Percentiles rank a stretch among this genome's conserved stretches.
phyloP scores from a whole-genome alignment of 1,284 basidiomycete species.

The Rhizoctonia solani region DNA sequence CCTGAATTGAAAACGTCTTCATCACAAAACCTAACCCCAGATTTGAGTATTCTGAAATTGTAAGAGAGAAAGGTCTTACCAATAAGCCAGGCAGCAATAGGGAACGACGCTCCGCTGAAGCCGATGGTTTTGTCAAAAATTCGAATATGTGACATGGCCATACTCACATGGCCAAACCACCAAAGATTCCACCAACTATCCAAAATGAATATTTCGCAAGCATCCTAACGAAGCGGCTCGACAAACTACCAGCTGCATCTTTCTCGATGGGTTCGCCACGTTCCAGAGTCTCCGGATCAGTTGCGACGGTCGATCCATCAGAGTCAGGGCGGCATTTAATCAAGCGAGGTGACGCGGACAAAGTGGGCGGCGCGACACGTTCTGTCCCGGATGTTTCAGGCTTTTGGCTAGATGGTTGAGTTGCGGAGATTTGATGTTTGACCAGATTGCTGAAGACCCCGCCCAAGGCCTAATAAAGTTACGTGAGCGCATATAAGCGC shows the following conservation, averaged over 20 bases:
- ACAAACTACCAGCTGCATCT: neutral
- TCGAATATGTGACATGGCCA: neutral
- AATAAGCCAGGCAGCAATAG: constrained; percentile 45
- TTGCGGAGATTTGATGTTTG: neutral
- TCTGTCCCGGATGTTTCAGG: too few relatives aligned
- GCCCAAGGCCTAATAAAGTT: neutral
- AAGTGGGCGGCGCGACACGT: too few relatives aligned
- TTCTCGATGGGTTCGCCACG: neutral
- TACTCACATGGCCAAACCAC: constrained; percentile 14
- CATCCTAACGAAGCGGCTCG: neutral
- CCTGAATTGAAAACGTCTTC: constrained; percentile 39
- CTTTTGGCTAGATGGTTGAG: neutral
- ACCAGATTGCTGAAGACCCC: constrained; percentile 30
- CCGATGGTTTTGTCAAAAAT: neutral
- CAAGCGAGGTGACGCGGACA: too few relatives aligned
- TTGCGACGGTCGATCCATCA: neutral
- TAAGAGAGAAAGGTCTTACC: constrained; percentile 35
- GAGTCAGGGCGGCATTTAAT: neutral
- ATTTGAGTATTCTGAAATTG: too few relatives aligned
- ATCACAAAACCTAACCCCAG: too few relatives aligned
- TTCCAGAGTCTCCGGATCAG: neutral
- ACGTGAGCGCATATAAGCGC: neutral
- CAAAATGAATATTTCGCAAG: neutral
- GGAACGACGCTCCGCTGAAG: constrained; percentile 46
- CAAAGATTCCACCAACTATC: constrained; percentile 9